phyloP scores from a whole-genome alignment of 768 basidiomycete genomes.

The Mycena crocata region DNA sequence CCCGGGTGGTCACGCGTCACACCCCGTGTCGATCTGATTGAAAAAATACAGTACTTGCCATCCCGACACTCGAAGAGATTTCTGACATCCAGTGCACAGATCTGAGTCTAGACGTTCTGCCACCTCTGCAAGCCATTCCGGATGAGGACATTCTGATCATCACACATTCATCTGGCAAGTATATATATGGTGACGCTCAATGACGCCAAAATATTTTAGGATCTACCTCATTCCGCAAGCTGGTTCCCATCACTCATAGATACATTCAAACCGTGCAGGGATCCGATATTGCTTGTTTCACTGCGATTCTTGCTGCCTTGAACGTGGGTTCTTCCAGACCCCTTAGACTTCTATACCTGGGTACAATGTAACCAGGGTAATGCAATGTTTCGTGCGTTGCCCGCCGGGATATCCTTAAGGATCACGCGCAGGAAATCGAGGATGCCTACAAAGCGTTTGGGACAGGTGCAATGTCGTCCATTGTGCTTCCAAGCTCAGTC shows the following conservation, averaged over 20 bases:
- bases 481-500: too few species aligned
- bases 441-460: constrained; percentile 2
- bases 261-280: background rate
- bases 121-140: constrained; percentile 9
- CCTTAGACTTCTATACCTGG: background rate
- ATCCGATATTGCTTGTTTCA: background rate
- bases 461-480: background rate
- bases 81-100: background rate
- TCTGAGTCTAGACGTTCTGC: constrained; percentile 4
- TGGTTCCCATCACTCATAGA: constrained; percentile 12
- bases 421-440: constrained; percentile 11
- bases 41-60: too few species aligned
- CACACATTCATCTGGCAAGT: constrained; percentile 15
- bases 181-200: background rate
- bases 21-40: too few species aligned
- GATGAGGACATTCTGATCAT: constrained; percentile 13
- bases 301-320: background rate
- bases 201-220: background rate
- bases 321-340: background rate
- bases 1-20: too few species aligned
- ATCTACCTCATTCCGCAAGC: constrained; percentile 20
- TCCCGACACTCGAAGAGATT: constrained; percentile 1
- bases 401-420: background rate
- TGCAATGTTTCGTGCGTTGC: constrained; percentile 22
- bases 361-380: constrained; percentile 8